These are phyloP conservation scores for Melampsora larici-populina DNA, from an alignment of 1,284 basidiomycete species.

Conservation along the genomic window DNA sequence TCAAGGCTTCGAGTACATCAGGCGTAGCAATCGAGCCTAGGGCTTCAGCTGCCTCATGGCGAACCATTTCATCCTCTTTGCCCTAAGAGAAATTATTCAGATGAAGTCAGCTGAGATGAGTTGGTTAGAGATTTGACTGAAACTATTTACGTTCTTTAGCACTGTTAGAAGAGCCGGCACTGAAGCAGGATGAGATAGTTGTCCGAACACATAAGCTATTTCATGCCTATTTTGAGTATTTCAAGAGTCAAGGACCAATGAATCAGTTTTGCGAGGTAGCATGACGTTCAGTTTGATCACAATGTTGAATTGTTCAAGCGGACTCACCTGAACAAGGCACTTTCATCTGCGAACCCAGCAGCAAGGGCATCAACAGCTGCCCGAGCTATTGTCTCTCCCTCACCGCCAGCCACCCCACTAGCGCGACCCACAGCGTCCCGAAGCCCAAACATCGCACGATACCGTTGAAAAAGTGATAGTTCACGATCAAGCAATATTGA, in stretches of 20 bases:
- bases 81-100: slow-evolving; percentile 28
- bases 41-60: slow-evolving; percentile 97
- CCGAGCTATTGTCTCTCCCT: neutral
- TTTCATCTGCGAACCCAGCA: slow-evolving; percentile 78
- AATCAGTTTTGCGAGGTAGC: no score
- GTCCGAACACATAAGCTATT: slow-evolving; percentile 96
- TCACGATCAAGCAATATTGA: slow-evolving; percentile 66
- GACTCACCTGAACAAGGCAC: slow-evolving; percentile 79
- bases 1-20: slow-evolving; percentile 75
- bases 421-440: slow-evolving; percentile 66
- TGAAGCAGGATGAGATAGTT: slow-evolving; percentile 82
- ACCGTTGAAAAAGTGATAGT: slow-evolving; percentile 82
- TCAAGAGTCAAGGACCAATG: neutral
- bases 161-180: slow-evolving; percentile 80
- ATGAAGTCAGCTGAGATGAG: neutral
- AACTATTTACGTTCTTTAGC: slow-evolving; percentile 60
- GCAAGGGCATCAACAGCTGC: slow-evolving; percentile 83
- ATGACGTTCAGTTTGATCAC: no score
- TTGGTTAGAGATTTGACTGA: neutral
- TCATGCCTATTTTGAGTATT: slow-evolving; percentile 67
- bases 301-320: neutral
- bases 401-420: slow-evolving; percentile 49
- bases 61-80: slow-evolving; percentile 90
- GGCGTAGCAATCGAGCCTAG: slow-evolving; percentile 92
- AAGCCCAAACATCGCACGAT: slow-evolving; percentile 96